Conservation (phyloP, 2,329 filamentous ascomycete species). For the Macroventuria anomochaeta region DNA sequence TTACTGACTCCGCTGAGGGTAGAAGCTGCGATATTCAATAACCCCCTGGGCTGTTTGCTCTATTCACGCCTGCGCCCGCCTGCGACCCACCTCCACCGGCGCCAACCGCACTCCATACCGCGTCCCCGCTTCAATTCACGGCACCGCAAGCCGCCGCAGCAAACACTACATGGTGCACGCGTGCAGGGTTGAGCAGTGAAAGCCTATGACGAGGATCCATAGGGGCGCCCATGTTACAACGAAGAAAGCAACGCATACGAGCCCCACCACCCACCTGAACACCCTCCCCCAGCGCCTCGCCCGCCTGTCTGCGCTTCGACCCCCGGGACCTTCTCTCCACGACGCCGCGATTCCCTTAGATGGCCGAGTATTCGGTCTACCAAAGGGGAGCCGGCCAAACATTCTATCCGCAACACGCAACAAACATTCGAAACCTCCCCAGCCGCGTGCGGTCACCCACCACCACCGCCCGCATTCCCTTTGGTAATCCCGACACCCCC, state of each 20-base stretch:
- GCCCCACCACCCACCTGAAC: conserved; percentile 53
- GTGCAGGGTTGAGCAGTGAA: conserved; percentile 36
- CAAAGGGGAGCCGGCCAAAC: conserved; percentile 66
- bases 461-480: conserved; percentile 52
- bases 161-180: conserved; percentile 35
- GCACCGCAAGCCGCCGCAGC: conserved; percentile 5
- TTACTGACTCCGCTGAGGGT: conserved; percentile 26
- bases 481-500: conserved; percentile 58
- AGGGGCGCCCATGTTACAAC: conserved; percentile 57
- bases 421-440: conserved; percentile 55
- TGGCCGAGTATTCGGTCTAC: conserved; percentile 72
- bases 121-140: conserved; percentile 21
- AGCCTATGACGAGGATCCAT: conserved; percentile 43
- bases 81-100: conserved; percentile 11
- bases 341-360: conserved; percentile 57
- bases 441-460: conserved; percentile 57
- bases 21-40: conserved; percentile 30
- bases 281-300: conserved; percentile 31
- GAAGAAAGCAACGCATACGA: conserved; percentile 56
- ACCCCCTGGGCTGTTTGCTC: conserved; percentile 12
- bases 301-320: conserved; percentile 37
- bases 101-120: conserved; percentile 22
- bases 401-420: conserved; percentile 63
- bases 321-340: conserved; percentile 35
- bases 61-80: conserved; percentile 6